Conservation (phyloP, 1,284 basidiomycete species). For the Cryptococcus sp. region DNA sequence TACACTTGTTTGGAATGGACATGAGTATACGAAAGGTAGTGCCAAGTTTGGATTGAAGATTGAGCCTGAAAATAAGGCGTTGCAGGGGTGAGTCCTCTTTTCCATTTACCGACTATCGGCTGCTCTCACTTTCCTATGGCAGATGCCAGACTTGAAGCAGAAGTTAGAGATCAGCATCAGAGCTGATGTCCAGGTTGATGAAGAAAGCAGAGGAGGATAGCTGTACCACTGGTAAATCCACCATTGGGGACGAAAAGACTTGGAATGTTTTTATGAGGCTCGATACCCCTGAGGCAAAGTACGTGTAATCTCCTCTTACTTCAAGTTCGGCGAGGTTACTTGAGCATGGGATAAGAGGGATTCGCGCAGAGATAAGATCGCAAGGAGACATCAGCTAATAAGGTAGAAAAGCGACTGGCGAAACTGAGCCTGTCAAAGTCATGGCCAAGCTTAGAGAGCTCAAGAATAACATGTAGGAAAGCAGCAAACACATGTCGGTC, state of each 20-base stretch:
- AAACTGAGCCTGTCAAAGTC: constrained; percentile 52
- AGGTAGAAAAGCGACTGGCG: constrained; percentile 52
- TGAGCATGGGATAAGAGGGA: not conserved
- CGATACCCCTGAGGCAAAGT: constrained; percentile 39
- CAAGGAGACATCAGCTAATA: too few relatives aligned
- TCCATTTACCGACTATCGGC: too few relatives aligned
- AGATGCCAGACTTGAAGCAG: too few relatives aligned
- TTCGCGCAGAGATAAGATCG: not conserved
- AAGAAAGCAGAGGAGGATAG: constrained; percentile 34
- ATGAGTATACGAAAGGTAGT: constrained; percentile 80
- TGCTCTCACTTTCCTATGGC: too few relatives aligned
- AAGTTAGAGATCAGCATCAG: constrained; percentile 2
- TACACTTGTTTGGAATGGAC: constrained; percentile 83
- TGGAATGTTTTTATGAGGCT: constrained; percentile 53
- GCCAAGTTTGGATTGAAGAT: constrained; percentile 43
- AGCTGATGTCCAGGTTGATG: constrained; percentile 22
- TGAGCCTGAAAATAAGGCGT: constrained; percentile 42
- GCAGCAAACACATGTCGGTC: too few relatives aligned
- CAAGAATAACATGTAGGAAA: constrained; percentile 74
- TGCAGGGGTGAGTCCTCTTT: constrained; percentile 33
- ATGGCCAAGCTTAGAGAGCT: constrained; percentile 71
- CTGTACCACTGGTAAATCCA: constrained; percentile 48
- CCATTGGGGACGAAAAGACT: constrained; percentile 54
- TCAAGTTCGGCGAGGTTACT: not conserved
- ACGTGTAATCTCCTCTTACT: constrained; percentile 6